A percentile compares a stretch with the other conserved stretches of the same genome.
phyloP scores from a whole-genome alignment of 805 yeast species.

The Sugiyamaella floridensis region DNA sequence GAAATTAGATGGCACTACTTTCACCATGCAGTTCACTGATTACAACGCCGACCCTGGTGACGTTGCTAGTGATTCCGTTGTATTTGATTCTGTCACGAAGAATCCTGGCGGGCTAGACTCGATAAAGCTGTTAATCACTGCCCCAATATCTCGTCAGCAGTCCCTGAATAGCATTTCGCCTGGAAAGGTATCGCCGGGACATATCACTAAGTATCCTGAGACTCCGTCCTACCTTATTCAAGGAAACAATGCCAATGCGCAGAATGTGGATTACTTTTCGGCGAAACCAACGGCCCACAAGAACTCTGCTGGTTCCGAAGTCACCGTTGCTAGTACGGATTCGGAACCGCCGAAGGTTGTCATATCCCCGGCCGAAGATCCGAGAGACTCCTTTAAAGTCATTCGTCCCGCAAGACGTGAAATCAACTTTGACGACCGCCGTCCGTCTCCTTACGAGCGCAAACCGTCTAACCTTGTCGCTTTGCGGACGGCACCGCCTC shows the following conservation, averaged over 20 bases:
- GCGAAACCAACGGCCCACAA: background rate
- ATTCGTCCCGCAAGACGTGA: constrained; percentile 54
- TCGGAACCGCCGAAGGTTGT: background rate
- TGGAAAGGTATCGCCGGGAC: constrained; percentile 10
- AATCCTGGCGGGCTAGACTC: constrained; percentile 1
- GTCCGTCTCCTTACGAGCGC: constrained; percentile 61
- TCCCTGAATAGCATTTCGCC: constrained; percentile 1
- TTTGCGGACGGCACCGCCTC: constrained; percentile 45
- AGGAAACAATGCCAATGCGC: background rate
- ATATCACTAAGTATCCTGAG: constrained; percentile 40
- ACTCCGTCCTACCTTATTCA: constrained; percentile 60
- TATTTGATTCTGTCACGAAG: constrained; percentile 6
- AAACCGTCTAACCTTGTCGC: constrained; percentile 52
- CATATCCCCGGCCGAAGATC: constrained; percentile 7
- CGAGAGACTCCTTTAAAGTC: constrained; percentile 52
- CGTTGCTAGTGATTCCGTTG: constrained; percentile 20
- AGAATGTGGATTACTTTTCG: background rate
- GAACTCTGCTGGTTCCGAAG: background rate
- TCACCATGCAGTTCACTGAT: constrained; percentile 57
- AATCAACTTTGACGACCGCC: constrained; percentile 72
- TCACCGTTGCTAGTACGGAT: background rate
- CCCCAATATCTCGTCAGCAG: constrained; percentile 7
- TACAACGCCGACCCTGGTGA: constrained; percentile 43
- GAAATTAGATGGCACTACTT: constrained; percentile 20
- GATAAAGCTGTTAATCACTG: constrained; percentile 18